A percentile compares a stretch with the other conserved stretches of the same genome.
Conservation (phyloP, 1,139 yeast genomes). For the Zygosaccharomyces pseudobailii region DNA sequence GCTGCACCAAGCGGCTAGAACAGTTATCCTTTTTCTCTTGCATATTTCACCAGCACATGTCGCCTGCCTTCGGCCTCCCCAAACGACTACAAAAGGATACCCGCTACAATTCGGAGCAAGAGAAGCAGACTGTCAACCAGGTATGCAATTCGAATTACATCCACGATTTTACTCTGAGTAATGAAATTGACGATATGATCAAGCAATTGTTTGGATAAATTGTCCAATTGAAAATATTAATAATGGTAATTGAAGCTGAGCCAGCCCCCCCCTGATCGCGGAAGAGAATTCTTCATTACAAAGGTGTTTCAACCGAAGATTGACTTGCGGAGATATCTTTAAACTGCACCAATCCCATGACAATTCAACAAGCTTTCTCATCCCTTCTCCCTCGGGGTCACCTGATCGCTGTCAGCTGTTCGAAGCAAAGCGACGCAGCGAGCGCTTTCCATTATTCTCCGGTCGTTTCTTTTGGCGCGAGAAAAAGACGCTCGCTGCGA, state of each 20-base stretch:
- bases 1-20: conserved; percentile 11
- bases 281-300: no score
- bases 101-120: conserved; percentile 22
- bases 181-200: conserved; percentile 35
- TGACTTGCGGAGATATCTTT: no score
- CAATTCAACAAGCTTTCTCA: not conserved
- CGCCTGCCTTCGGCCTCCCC: conserved; percentile 29
- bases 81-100: conserved; percentile 24
- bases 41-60: conserved; percentile 23
- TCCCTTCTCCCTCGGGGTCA: not conserved
- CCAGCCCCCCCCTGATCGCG: no score
- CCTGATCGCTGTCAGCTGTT: not conserved
- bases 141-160: conserved; percentile 26
- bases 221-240: no score
- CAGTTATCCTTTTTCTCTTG: conserved; percentile 25
- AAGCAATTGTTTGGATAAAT: conserved; percentile 29
- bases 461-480: conserved; percentile 4
- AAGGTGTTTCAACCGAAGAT: no score
- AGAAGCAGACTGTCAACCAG: conserved; percentile 22
- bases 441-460: conserved; percentile 1
- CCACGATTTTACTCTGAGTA: conserved; percentile 34
- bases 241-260: no score
- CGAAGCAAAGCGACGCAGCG: not conserved
- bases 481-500: conserved; percentile 5
- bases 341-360: no score